Evolutionary conservation across 2,329 filamentous ascomycete genomes (phyloP).

Genomic region (Xylaria sp.): DNA sequence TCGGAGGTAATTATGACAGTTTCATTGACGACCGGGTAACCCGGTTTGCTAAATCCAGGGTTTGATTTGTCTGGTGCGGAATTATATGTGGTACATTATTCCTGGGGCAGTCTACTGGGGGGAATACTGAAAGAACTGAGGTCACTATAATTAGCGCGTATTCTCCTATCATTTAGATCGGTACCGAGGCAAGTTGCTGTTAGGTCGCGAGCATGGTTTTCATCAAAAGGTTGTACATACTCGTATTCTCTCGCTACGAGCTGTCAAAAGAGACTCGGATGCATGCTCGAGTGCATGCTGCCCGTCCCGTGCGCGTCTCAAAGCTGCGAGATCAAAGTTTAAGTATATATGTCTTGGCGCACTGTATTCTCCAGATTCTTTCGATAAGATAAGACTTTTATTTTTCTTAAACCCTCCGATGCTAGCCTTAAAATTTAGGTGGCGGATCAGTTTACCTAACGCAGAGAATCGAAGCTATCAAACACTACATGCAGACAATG

Average conservation of each 20-base stretch:
- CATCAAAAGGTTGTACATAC: neutral
- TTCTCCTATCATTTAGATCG: neutral
- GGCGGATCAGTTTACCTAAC: neutral
- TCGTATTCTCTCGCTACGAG: neutral
- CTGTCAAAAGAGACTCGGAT: constrained; percentile 9
- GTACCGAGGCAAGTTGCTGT: neutral
- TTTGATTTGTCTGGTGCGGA: neutral
- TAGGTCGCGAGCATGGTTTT: neutral
- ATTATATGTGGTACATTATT: neutral
- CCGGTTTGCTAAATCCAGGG: neutral
- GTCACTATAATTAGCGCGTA: neutral
- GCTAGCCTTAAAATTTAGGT: neutral
- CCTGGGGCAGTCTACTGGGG: too few relatives aligned
- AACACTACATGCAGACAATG: neutral
- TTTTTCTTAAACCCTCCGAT: neutral
- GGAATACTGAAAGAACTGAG: neutral
- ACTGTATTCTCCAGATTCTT: neutral
- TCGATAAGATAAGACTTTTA: constrained; percentile 36
- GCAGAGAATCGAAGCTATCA: neutral
- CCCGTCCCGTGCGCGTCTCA: neutral
- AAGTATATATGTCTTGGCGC: neutral
- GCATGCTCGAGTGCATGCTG: neutral
- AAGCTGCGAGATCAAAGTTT: neutral
- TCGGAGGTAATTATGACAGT: neutral
- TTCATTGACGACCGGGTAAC: neutral